Evolutionary conservation across 2,329 filamentous ascomycete species (phyloP).

Genomic region (Colletotrichum sp.): DNA sequence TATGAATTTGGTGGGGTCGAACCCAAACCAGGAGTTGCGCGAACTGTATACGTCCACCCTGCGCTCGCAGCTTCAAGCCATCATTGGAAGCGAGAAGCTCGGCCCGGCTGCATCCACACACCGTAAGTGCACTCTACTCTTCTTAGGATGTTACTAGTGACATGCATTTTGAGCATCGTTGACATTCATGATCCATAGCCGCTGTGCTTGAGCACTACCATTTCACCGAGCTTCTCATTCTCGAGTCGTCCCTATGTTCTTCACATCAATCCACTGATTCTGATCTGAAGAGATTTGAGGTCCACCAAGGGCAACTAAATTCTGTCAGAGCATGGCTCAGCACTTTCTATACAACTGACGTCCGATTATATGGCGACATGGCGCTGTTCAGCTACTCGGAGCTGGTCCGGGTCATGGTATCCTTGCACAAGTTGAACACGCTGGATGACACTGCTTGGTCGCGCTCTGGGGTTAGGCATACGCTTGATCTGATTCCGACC

Average conservation of each 20-base stretch:
- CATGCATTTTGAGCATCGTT: neutral
- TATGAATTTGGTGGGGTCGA: neutral
- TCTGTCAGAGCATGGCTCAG: neutral
- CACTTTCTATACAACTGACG: neutral
- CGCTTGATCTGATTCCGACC: neutral
- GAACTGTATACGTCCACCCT: neutral
- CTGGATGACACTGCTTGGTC: neutral
- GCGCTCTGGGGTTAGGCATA: neutral
- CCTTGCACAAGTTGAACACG: neutral
- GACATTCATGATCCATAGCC: fast-evolving
- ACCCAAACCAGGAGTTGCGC: neutral
- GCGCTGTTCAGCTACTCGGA: neutral
- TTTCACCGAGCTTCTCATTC: neutral
- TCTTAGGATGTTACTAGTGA: fast-evolving
- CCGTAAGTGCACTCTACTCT: fast-evolving
- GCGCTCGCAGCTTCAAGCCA: neutral
- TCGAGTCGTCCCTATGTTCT: neutral
- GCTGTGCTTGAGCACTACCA: neutral
- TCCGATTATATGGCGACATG: fast-evolving
- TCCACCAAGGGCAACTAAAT: neutral
- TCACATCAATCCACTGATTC: neutral
- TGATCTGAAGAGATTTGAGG: neutral
- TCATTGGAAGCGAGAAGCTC: neutral
- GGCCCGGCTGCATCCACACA: neutral
- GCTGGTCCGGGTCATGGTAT: neutral